Conservation (phyloP, 2,329 filamentous ascomycete genomes). For the Ophiocordyceps sinensis region DNA sequence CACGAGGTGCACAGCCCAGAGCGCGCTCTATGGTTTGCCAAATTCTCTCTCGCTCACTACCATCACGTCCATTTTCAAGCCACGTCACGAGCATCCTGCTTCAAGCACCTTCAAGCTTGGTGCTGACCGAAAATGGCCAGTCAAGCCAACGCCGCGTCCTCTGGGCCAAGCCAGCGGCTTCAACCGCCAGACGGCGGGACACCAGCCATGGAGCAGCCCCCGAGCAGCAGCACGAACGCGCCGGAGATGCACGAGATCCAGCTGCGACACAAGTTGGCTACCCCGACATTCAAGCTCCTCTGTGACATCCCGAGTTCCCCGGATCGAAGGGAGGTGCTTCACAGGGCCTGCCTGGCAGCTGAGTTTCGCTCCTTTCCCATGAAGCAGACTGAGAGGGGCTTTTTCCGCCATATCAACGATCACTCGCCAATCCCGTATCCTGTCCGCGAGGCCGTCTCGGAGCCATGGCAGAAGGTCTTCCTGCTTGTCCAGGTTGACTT, state of each 20-base stretch:
- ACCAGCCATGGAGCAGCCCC: neutral
- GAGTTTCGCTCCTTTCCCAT: conserved; percentile 24
- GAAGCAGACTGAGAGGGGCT: conserved; percentile 16
- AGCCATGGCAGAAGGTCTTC: conserved; percentile 59
- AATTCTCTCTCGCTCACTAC: too few relatives aligned
- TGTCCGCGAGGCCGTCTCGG: conserved; percentile 28
- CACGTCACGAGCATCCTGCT: too few relatives aligned
- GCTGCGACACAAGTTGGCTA: conserved; percentile 18
- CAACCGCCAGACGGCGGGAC: neutral
- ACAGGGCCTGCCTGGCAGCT: conserved; percentile 21
- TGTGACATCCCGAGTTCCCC: conserved; percentile 12
- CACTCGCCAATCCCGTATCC: conserved; percentile 23
- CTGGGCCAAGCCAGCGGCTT: neutral
- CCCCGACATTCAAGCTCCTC: conserved; percentile 16
- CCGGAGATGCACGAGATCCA: conserved; percentile 13
- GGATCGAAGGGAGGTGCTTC: conserved; percentile 18
- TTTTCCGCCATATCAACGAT: conserved; percentile 24
- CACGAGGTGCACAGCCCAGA: too few relatives aligned
- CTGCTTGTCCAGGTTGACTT: conserved; percentile 62
- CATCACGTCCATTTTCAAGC: too few relatives aligned
- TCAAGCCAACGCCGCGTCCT: too few relatives aligned
- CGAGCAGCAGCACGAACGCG: too few relatives aligned
- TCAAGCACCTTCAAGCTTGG: too few relatives aligned
- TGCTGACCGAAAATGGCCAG: too few relatives aligned
- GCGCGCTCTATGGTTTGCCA: too few relatives aligned